Base-by-base conservation (phyloP, 352 stramenopile species). In the Saprolegnia diclina region DNA sequence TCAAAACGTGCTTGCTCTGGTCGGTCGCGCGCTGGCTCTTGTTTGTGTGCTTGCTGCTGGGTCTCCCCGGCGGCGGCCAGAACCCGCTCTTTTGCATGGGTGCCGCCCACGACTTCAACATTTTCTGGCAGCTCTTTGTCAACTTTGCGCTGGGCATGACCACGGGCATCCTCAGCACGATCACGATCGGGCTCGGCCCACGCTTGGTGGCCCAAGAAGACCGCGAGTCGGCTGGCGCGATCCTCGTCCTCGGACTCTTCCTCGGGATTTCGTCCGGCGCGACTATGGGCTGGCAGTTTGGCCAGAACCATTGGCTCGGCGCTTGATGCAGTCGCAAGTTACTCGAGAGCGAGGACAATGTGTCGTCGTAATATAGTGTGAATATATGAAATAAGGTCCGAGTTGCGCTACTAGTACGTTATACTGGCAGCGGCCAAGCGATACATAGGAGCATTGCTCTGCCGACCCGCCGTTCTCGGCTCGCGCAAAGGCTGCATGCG, bases 181-280 rank as follows among this genome's bases (percentile, higher is more conserved):
- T 90, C 32, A 90, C 82, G 1, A 87, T 87, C 75, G 77, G 80
- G 24, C 67, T 78, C 7, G 80, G 73, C 2, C 79, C 80, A 7
- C 77, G 76, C 29, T 48, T 88, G 19, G 65, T 88, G 5, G 76
- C 80, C 6, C 76, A 76, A 14, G 72, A 87, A 45, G 80, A 88
- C 72, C 76, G 79, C n/a, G 77, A 86, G 66, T 77, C 77, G 9
- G 82, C 74, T n/a, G 80, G 79, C 37, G 77, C 77, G n/a, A 65
- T 90, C 16, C 84, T 88, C 79, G 77, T 82, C 32, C 69, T 78
- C n/a, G 83, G 75, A 26, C 63, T 89, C 16, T 88, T 89, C 67
- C 24, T 85, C 11, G 80, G 81, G 22, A 73, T 87, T 7, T 61
- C 76, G 10, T 64, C 42, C 18, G 79, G 79, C 42, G 76, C 82